Evolutionary conservation across 225 moss, liverwort and hornwort species (phyloP).

Genomic region (Pleurozium schreberi): DNA sequence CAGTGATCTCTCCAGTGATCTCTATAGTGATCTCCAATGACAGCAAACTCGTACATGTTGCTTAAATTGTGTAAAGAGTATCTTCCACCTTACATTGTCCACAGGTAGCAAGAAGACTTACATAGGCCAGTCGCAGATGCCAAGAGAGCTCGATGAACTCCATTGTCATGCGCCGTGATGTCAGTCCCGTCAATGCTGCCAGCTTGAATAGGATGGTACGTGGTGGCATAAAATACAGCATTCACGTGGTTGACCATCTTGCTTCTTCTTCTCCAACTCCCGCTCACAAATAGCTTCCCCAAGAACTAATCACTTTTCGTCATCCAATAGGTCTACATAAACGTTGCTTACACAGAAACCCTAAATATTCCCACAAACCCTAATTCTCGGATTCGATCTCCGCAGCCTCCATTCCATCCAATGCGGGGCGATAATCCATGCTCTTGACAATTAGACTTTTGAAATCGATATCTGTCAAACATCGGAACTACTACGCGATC

Average conservation of each 20-base stretch:
- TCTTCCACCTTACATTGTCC: background rate
- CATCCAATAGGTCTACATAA: background rate
- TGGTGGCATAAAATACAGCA: constrained; percentile 69
- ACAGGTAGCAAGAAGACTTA: constrained; percentile 4
- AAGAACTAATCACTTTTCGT: background rate
- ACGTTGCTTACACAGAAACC: background rate
- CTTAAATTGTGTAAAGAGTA: background rate
- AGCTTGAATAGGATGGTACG: constrained; percentile 86
- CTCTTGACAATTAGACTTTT: background rate
- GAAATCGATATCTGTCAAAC: background rate
- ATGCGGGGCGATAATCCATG: background rate
- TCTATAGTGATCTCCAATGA: background rate
- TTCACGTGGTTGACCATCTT: constrained; percentile 40
- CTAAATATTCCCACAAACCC: background rate
- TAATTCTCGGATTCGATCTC: background rate
- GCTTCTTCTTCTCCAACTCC: background rate
- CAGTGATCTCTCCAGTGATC: background rate
- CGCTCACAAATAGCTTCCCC: background rate
- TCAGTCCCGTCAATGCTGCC: constrained; percentile 97
- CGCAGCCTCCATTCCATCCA: background rate
- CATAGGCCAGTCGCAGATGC: constrained; percentile 81
- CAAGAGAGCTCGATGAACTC: constrained; percentile 70
- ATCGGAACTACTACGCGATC: background rate
- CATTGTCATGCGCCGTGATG: constrained; percentile 73
- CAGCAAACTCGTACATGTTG: background rate